phyloP scores from a whole-genome alignment of 805 yeast species.

The Myxozyma sirexii region DNA sequence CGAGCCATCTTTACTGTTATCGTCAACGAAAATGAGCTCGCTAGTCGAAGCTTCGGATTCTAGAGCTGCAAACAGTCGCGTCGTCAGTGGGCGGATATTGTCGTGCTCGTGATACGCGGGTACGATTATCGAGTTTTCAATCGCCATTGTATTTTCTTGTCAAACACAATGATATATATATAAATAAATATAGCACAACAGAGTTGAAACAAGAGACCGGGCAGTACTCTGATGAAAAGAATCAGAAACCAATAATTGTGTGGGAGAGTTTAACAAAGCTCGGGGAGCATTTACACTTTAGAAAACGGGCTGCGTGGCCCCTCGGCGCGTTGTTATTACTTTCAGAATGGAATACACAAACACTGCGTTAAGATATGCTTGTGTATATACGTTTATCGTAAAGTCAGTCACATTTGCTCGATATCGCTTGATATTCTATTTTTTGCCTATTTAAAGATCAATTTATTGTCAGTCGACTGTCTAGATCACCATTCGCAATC shows the following conservation, averaged over 20 bases:
- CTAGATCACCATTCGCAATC: no score
- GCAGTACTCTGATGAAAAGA: not conserved
- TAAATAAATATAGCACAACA: no score
- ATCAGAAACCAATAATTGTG: not conserved
- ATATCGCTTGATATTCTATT: no score
- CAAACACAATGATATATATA: no score
- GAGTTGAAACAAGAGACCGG: not conserved
- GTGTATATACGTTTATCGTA: no score
- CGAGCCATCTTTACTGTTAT: conserved; percentile 55
- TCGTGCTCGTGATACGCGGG: conserved; percentile 57
- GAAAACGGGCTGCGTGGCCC: no score
- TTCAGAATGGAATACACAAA: no score
- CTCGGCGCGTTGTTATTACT: no score
- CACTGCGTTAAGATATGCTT: no score
- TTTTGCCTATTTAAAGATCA: no score
- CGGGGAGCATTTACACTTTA: not conserved
- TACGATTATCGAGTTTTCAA: conserved; percentile 45
- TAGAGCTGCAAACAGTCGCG: conserved; percentile 53
- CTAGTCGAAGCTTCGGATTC: conserved; percentile 46
- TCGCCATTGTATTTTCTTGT: conserved; percentile 10
- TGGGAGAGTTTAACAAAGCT: not conserved
- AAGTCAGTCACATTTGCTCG: no score
- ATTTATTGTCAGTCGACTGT: no score
- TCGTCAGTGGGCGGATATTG: conserved; percentile 54
- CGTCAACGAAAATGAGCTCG: conserved; percentile 56